Conservation (phyloP, 2,329 filamentous ascomycete species). For the Bimuria novae-zelandiae region DNA sequence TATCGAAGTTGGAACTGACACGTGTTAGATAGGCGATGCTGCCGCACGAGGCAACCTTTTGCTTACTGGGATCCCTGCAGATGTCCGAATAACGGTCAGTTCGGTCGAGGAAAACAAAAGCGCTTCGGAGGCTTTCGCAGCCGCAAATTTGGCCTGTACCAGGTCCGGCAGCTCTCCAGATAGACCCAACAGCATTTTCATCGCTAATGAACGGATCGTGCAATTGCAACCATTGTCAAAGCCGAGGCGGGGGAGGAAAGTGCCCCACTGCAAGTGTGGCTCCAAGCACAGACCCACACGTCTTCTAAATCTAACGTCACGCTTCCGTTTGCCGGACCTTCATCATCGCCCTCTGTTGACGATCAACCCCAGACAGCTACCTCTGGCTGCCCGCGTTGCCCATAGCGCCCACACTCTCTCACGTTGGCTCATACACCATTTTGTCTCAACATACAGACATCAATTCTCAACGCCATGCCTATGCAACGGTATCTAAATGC, state of each 20-base stretch:
- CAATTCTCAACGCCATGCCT: neutral
- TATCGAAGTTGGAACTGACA: constrained; percentile 74
- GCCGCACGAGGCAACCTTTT: constrained; percentile 1
- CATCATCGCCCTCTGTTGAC: neutral
- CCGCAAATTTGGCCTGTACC: constrained; percentile 44
- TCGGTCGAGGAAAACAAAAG: constrained; percentile 49
- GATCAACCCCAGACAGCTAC: neutral
- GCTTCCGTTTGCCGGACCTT: neutral
- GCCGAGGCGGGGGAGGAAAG: neutral
- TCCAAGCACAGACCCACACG: neutral
- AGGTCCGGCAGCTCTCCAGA: constrained; percentile 42
- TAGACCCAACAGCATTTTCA: constrained; percentile 40
- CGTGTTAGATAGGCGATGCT: constrained; percentile 16
- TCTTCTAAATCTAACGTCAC: neutral
- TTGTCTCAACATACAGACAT: neutral
- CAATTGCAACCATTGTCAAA: neutral
- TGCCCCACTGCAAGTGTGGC: neutral
- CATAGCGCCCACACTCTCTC: too few species aligned
- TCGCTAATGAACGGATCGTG: neutral
- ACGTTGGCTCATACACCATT: too few species aligned
- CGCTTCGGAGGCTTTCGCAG: constrained; percentile 41
- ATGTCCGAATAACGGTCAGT: constrained; percentile 44
- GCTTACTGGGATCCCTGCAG: constrained; percentile 44
- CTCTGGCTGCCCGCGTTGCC: too few species aligned
- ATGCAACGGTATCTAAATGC: constrained; percentile 2